Base-by-base conservation (phyloP, 2,329 filamentous ascomycete species). In the Epichloe coenophiala region DNA sequence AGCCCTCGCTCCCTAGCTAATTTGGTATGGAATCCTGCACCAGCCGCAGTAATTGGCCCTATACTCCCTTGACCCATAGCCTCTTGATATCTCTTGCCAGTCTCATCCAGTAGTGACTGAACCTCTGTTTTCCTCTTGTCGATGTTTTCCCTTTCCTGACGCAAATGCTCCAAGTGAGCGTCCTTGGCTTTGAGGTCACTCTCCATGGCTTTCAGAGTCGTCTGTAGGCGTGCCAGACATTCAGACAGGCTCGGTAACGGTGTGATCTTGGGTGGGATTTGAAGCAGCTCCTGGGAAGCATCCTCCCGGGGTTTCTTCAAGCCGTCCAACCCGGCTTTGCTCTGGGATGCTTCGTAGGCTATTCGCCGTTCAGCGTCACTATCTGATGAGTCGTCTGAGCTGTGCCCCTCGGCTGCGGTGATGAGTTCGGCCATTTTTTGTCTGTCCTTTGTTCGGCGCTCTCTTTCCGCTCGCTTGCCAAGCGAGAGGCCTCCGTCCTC, bases 281-380 rank as follows among this genome's bases (percentile, higher is more conserved):
- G 80, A 4, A 76, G 66, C 11, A 72, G 45, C 15, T 63, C 60
- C 19, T 72, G 63, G 56, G 65, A 57, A 37, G 65, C 57, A 27
- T 63, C 62, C 40, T 62, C 60, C 27, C 50, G 54, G 13, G 63
- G 71, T 59, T 73, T 74, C 60, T 72, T 75, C 21, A 85, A 61
- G 0, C 82, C 85, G 59, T 91, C 90, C 70, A 93, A 84, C n/a
- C 88, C 91, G 3, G 87, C 86, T 19, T 85, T 78, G 8, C 87
- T 90, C 69, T 97, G 91, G 4, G 87, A 84, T 11, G 82, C 80
- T 65, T 95, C 90, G 67, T 95, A 97, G 0, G 88, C 90, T 2
- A 84, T 87, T 51, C 83, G 81, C 15, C 84, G 77, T 62, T 84
- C 81, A 0, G 80, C 81, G 42, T 83, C 80, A 21, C 80, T 83